Percentiles rank a stretch among this genome's conserved stretches.
These are phyloP conservation scores for Plenodomus tracheiphilus DNA, from an alignment of 2,329 filamentous ascomycete species.

Conservation along the genomic window DNA sequence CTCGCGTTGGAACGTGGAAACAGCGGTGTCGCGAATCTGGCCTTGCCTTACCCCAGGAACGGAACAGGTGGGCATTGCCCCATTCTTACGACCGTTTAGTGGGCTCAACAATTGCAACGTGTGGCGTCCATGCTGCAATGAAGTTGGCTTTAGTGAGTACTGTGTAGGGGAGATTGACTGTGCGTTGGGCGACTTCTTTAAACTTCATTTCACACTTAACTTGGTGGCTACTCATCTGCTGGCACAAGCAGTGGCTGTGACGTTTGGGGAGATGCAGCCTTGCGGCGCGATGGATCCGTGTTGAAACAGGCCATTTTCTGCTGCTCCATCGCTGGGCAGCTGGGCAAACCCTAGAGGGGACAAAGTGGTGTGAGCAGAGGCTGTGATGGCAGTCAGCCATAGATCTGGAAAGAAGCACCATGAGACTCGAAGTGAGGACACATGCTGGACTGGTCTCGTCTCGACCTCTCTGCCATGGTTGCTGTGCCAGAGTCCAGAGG, in stretches of 20 bases:
- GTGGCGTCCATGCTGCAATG: neutral
- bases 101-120: neutral
- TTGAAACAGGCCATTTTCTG: neutral
- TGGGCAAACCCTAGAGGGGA: too few relatives aligned
- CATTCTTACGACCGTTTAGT: neutral
- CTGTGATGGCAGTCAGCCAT: too few relatives aligned
- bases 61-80: neutral
- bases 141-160: too few relatives aligned
- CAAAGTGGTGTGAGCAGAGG: too few relatives aligned
- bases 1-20: neutral
- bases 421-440: too few relatives aligned
- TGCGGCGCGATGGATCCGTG: neutral
- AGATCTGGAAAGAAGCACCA: too few relatives aligned
- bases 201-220: too few relatives aligned
- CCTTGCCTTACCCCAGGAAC: neutral
- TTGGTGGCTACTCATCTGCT: neutral
- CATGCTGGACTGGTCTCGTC: too few relatives aligned
- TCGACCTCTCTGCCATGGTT: too few relatives aligned
- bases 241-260: neutral
- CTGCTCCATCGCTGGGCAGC: neutral
- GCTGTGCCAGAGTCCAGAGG: constrained; percentile 1
- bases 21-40: neutral
- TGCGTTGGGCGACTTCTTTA: too few relatives aligned
- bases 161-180: too few relatives aligned
- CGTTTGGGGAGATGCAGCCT: neutral